phyloP scores from a whole-genome alignment of 2,329 filamentous ascomycete species.

The Thielaviopsis euricoi region DNA sequence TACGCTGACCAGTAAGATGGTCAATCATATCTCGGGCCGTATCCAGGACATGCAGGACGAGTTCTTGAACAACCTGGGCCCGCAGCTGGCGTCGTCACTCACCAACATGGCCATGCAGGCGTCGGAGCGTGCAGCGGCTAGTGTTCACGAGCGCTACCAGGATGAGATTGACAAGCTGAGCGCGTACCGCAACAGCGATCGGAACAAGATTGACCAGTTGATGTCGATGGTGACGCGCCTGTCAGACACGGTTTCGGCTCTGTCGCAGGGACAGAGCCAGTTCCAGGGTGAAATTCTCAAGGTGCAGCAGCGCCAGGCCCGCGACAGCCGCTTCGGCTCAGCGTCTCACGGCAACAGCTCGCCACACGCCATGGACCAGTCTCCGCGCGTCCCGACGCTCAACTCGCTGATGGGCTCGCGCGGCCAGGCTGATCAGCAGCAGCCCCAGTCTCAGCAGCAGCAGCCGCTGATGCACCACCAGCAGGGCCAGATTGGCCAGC shows the following conservation, averaged over 20 bases:
- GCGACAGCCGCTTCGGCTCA: slow-evolving; percentile 10
- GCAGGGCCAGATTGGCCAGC: slow-evolving; percentile 29
- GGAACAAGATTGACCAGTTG: slow-evolving; percentile 57
- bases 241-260: slow-evolving; percentile 50
- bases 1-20: slow-evolving; percentile 29
- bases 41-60: slow-evolving; percentile 57
- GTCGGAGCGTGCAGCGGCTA: slow-evolving; percentile 48
- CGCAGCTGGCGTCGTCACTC: slow-evolving; percentile 49
- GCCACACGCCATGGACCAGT: slow-evolving; percentile 11
- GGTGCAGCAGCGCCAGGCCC: slow-evolving; percentile 23
- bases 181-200: slow-evolving; percentile 32
- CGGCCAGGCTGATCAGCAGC: slow-evolving; percentile 18
- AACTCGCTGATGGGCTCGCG: slow-evolving; percentile 14
- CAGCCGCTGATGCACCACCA: slow-evolving; percentile 25
- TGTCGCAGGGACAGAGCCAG: slow-evolving; percentile 51
- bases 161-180: slow-evolving; percentile 34
- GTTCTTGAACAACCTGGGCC: slow-evolving; percentile 42
- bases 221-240: slow-evolving; percentile 48
- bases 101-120: slow-evolving; percentile 47
- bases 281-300: slow-evolving; percentile 50
- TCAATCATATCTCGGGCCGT: slow-evolving; percentile 35
- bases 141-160: slow-evolving; percentile 47
- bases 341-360: slow-evolving; percentile 10
- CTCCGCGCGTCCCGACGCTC: slow-evolving; percentile 12
- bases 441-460: slow-evolving; percentile 22